Evolutionary conservation across 805 yeast genomes (phyloP).

Genomic region (Metschnikowia rubicola): DNA sequence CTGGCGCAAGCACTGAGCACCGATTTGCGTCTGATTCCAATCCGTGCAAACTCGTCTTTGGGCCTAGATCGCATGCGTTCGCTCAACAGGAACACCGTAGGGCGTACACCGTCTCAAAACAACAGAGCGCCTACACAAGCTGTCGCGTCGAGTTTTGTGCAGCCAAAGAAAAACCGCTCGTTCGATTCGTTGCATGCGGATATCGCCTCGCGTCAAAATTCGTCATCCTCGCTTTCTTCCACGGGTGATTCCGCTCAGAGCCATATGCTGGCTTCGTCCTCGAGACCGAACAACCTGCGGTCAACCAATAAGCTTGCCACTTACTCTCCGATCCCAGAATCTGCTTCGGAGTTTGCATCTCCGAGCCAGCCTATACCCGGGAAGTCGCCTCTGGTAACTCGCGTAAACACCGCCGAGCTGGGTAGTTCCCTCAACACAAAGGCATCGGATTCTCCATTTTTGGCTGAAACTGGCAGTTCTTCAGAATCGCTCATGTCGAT

Average conservation of each 20-base stretch:
- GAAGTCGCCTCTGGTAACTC: not conserved
- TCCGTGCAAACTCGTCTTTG: conserved; percentile 15
- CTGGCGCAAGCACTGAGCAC: conserved; percentile 17
- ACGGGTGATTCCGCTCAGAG: not conserved
- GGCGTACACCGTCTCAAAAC: conserved; percentile 8
- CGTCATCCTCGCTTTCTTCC: conserved; percentile 10
- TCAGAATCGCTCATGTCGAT: not conserved
- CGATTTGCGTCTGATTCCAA: conserved; percentile 11
- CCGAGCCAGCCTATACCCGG: not conserved
- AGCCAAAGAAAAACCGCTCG: conserved; percentile 15
- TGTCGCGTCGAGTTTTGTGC: conserved; percentile 11
- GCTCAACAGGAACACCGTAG: not conserved
- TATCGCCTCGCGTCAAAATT: conserved; percentile 10
- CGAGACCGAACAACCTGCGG: conserved; percentile 2
- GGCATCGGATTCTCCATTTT: conserved; percentile 8
- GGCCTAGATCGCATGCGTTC: conserved; percentile 18
- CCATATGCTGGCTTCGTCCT: not conserved
- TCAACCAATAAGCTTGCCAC: conserved; percentile 2
- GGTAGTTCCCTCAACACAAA: not conserved
- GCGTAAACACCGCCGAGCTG: not conserved
- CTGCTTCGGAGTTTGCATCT: conserved; percentile 3
- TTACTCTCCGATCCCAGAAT: conserved; percentile 5
- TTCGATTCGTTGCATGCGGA: conserved; percentile 16
- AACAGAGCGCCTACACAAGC: conserved; percentile 10
- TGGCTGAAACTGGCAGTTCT: conserved; percentile 7